Evolutionary conservation across 495 filamentous ascomycete species (phyloP), one percentile per base, ranked within the genome.

Genomic region (Bacidia rubella): DNA sequence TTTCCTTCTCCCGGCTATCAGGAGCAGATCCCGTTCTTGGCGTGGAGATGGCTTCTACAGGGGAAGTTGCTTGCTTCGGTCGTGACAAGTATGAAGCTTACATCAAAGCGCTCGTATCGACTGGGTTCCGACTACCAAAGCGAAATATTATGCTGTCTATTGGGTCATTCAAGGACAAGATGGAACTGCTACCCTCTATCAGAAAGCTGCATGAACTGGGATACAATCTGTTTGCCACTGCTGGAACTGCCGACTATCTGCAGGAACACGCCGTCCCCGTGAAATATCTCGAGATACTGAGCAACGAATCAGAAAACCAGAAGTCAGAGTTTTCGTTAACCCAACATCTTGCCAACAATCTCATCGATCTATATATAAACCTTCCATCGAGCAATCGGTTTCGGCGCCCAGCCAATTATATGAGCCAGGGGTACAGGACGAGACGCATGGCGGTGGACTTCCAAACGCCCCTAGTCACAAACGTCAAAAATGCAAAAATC

Each of bases 401-500:
- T 74, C 77, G 92, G 54, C 81, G 92, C 52, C 92, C 92, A 22
- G 92, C 92, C 51, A 97, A 86, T 71, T 97, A 98, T 71, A 90
- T 98, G 83, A 95, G 88, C 65, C 90, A 86, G 68, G 92, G 92
- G 49, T 98, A 98, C 66, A 80, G 81, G 57, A 96, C 92, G 27
- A 78, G 92, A 63, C 82, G 92, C 59, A 95, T 98, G 92, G 92
- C 92, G 24, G 92, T 98, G 20, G 92, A 98, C 67, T 98, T 96
- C 68, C 90, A 96, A 67, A 94, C 90, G 39, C 92, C 92, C 38
- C 69, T 98, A 58, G 89, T 98, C 25, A 98, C 92, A 45, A 98
- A 98, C 62, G 92, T 98, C 61, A 98, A 98, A 76, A 98, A 96
- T 60, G 92, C 92, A 39, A 98, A 98, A 74, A 85, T 98, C 51